Conservation (phyloP, 192 early-diverging fungal genomes). For the Mortierella hygrophila region DNA sequence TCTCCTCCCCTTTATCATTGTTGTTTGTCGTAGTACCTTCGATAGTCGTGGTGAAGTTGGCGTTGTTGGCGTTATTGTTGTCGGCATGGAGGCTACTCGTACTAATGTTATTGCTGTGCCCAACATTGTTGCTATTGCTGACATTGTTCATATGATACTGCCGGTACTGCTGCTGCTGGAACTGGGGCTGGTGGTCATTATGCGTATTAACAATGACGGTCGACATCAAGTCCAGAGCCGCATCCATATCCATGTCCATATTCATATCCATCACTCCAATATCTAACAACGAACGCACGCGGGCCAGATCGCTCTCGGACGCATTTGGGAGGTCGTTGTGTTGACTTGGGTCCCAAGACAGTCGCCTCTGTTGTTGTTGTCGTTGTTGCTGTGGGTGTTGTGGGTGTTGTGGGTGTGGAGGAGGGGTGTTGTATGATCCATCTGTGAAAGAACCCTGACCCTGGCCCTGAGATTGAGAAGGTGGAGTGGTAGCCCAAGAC, state of each 20-base stretch:
- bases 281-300: neutral
- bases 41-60: neutral
- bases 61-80: neutral
- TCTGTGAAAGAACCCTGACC: neutral
- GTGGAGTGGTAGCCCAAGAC: neutral
- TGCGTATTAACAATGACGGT: neutral
- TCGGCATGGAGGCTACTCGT: neutral
- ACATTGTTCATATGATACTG: neutral
- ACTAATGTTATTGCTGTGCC: neutral
- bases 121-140: neutral
- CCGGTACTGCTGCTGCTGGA: neutral
- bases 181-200: neutral
- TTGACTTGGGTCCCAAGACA: neutral
- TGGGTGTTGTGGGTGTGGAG: neutral
- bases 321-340: neutral
- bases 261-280: conserved; percentile 5
- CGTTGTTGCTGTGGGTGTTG: neutral
- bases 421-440: neutral
- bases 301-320: neutral
- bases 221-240: neutral
- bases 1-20: neutral
- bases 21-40: neutral
- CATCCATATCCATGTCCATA: conserved; percentile 6
- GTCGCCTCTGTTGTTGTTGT: neutral
- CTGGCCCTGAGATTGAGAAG: neutral